These are phyloP conservation scores for Bullera alba DNA, from an alignment of 768 basidiomycete genomes.

Conservation along the genomic window DNA sequence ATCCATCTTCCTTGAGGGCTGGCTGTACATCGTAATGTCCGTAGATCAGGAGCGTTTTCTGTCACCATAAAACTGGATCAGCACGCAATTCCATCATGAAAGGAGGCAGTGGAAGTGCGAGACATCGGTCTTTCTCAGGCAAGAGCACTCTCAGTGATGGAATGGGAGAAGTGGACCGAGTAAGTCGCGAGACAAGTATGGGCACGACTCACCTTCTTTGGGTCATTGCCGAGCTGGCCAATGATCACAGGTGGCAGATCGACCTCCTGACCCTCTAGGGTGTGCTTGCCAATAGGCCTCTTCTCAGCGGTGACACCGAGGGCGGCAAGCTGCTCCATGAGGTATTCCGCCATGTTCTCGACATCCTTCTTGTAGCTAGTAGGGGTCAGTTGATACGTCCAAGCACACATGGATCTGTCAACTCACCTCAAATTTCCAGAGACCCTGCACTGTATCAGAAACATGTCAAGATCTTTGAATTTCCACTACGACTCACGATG, in stretches of 20 bases:
- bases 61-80: conserved; percentile 8
- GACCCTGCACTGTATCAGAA: conserved; percentile 25
- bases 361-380: conserved; percentile 63
- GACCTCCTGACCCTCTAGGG: conserved; percentile 63
- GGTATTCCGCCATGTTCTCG: conserved; percentile 76
- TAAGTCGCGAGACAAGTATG: background rate
- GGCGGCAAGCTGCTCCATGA: conserved; percentile 64
- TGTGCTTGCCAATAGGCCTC: conserved; percentile 69
- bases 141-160: background rate
- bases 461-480: background rate
- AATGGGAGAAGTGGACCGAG: background rate
- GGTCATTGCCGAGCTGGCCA: conserved; percentile 72
- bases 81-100: conserved; percentile 1
- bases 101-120: background rate
- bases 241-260: conserved; percentile 76
- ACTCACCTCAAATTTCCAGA: conserved; percentile 44
- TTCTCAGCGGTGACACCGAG: conserved; percentile 71
- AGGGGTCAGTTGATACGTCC: background rate
- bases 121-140: background rate
- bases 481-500: conserved; percentile 50
- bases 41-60: conserved; percentile 85
- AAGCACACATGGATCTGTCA: conserved; percentile 47
- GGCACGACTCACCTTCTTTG: conserved; percentile 53
- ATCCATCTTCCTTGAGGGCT: conserved; percentile 62
- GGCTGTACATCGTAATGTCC: conserved; percentile 96